Percentiles rank a stretch among this genome's conserved stretches.
Conservation (phyloP, 371 early-diverging fungal species). For the Zychaea mexicana region DNA sequence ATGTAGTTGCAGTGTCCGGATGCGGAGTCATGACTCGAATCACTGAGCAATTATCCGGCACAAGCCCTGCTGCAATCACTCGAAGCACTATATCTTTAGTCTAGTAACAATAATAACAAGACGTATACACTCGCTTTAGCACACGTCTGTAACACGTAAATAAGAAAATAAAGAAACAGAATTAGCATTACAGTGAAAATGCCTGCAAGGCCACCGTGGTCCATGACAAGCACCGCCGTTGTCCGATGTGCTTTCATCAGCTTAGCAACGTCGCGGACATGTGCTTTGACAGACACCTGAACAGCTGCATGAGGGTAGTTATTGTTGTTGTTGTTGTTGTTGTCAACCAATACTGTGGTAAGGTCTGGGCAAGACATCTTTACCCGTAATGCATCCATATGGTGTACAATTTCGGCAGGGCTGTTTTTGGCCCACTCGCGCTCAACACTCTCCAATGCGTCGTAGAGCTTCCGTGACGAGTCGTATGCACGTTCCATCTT, state of each 20-base stretch:
- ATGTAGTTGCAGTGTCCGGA: constrained; percentile 67
- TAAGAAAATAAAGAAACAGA: background rate
- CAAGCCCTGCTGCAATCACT: constrained; percentile 88
- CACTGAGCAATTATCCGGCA: constrained; percentile 75
- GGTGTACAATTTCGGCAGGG: constrained; percentile 40
- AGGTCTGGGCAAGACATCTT: constrained; percentile 86
- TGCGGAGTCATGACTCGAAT: constrained; percentile 25
- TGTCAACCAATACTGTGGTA: constrained; percentile 67
- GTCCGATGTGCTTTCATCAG: constrained; percentile 82
- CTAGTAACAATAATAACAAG: background rate
- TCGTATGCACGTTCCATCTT: constrained; percentile 94
- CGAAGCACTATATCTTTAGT: constrained; percentile 87
- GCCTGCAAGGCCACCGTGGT: constrained; percentile 76
- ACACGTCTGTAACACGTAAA: background rate
- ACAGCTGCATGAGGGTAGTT: constrained; percentile 40
- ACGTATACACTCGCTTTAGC: background rate
- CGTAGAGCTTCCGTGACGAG: constrained; percentile 84
- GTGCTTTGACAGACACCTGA: constrained; percentile 75
- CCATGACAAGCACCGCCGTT: constrained; percentile 87
- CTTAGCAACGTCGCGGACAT: constrained; percentile 84
- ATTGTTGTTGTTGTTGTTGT: constrained; percentile 3
- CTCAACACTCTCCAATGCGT: constrained; percentile 93
- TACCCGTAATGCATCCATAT: constrained; percentile 63
- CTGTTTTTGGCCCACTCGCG: constrained; percentile 70
- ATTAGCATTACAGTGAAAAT: constrained; percentile 80